A percentile compares a stretch with the other conserved stretches of the same genome.
phyloP scores from a whole-genome alignment of 306 rosid genomes.

The Fragaria nilgerrensis region DNA sequence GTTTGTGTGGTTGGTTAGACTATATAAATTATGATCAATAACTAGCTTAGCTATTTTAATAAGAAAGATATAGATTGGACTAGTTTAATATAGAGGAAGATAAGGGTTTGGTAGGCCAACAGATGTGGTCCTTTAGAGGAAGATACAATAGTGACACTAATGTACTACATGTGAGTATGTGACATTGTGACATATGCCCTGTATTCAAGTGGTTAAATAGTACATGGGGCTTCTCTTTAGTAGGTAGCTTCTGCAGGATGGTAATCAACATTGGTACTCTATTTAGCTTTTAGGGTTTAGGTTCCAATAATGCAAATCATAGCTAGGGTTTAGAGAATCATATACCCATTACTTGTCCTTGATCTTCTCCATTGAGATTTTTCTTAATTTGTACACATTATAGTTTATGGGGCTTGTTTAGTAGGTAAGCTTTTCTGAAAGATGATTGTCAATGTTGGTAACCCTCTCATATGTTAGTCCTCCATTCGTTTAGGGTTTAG shows the following conservation, averaged over 20 bases:
- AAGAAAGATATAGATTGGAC: slow-evolving; percentile 32
- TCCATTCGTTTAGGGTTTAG: background rate
- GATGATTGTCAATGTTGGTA: background rate
- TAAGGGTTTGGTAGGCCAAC: slow-evolving; percentile 57
- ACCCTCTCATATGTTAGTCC: no score
- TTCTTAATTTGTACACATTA: background rate
- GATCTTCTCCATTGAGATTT: background rate
- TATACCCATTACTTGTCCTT: background rate
- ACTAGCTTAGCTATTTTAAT: slow-evolving; percentile 3
- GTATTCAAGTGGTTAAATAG: slow-evolving; percentile 47
- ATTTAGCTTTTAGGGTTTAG: background rate
- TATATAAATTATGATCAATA: slow-evolving; percentile 20
- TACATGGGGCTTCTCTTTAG: slow-evolving; percentile 27
- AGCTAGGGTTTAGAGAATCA: background rate
- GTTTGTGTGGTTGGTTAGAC: background rate
- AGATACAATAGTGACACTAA: slow-evolving; percentile 41
- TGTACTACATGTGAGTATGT: slow-evolving; percentile 38
- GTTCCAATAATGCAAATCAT: background rate
- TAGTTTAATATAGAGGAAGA: slow-evolving; percentile 30
- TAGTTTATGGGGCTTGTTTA: background rate
- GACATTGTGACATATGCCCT: slow-evolving; percentile 39
- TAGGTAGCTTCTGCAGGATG: slow-evolving; percentile 21
- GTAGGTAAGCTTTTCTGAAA: background rate
- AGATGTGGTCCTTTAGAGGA: slow-evolving; percentile 36
- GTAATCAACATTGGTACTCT: slow-evolving; percentile 10